Base-by-base conservation (phyloP, 2,329 filamentous ascomycete genomes). In the Cytospora leucostoma region DNA sequence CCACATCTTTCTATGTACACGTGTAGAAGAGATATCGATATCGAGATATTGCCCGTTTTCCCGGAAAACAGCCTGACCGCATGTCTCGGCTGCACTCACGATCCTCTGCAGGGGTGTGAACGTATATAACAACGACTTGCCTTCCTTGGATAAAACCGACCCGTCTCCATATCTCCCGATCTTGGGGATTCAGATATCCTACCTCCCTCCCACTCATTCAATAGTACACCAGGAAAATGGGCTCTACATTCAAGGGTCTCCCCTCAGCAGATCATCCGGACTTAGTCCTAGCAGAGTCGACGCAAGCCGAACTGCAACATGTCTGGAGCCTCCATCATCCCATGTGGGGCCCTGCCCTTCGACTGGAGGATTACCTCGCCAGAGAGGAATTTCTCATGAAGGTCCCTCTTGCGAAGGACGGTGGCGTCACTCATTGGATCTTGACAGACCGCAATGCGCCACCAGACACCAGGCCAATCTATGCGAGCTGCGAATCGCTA, bases 401-500 rank as follows among this genome's bases (percentile, higher is more conserved):
- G 2, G 80, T 86, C 0, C 82, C 87, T 7, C 77, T 90, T 19
- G 80, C 86, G 15, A 78, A 78, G 56, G 74, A 87, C 66, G 83
- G 82, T 47, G 86, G 87, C 47, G 77, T 89, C 65, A 81, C 81
- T 13, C 79, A 83, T 67, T 90, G 88, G 88, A 82, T 90, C 61
- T 80, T 91, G 35, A 87, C 86, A 4, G 78, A 84, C 62, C 68
- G 69, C 57, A 61, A 70, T 47, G 65, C 74, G 55, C 66, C 74
- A 2, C 76, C 78, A 0, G 72, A 78, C 33, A 68, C 75, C 19
- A 80, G 84, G 33, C 83, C 80, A 5, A 77, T 91, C 34, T 80
- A 89, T 27, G 85, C 86, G 3, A 84, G 83, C 34, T 89, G 87
- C 72, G 88, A 91, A 74, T 83, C 84, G 11, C 78, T 88, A 59